Conservation (phyloP, 257 asterid genomes). For the Nemophila menziesii region DNA sequence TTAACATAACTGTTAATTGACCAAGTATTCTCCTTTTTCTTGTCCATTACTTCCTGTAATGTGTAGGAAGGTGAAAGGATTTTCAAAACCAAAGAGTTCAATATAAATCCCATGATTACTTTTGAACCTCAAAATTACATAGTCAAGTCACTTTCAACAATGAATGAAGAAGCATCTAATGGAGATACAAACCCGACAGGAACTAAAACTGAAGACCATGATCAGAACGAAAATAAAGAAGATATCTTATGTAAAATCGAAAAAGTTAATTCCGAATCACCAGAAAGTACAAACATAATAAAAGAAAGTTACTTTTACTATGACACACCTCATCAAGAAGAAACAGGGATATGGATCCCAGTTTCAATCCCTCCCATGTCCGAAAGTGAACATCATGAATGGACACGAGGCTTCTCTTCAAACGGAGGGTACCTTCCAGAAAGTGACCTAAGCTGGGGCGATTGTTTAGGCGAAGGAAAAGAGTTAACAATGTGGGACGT, state of each 20-base stretch:
- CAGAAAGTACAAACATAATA: slow-evolving; percentile 5
- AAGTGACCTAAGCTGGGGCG: slow-evolving; percentile 54
- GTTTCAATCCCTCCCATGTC: slow-evolving; percentile 97
- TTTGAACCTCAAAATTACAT: slow-evolving; percentile 17
- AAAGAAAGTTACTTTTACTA: slow-evolving; percentile 46
- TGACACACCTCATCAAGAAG: slow-evolving; percentile 71
- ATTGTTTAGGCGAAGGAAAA: slow-evolving; percentile 45
- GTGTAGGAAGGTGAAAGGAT: not conserved
- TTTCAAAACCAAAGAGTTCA: slow-evolving; percentile 2
- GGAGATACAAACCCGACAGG: slow-evolving; percentile 9
- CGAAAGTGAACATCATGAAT: slow-evolving; percentile 65
- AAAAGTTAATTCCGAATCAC: slow-evolving; percentile 12
- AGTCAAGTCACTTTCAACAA: slow-evolving; percentile 14
- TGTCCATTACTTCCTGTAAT: not conserved
- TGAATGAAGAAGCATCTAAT: slow-evolving; percentile 18
- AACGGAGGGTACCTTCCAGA: slow-evolving; percentile 69
- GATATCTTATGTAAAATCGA: slow-evolving; percentile 8
- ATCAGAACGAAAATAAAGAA: slow-evolving; percentile 16
- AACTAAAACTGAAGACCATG: slow-evolving; percentile 16
- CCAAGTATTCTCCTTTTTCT: not conserved
- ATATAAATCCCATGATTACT: slow-evolving; percentile 13
- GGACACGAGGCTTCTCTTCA: slow-evolving; percentile 68
- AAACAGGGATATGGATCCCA: slow-evolving; percentile 95
- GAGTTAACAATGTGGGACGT: slow-evolving; percentile 99
- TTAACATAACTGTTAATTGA: too few relatives aligned